Percentiles rank a stretch among this genome's conserved stretches.
Evolutionary conservation across 345 rosid genomes (phyloP).

Genomic region (Citrus medica): DNA sequence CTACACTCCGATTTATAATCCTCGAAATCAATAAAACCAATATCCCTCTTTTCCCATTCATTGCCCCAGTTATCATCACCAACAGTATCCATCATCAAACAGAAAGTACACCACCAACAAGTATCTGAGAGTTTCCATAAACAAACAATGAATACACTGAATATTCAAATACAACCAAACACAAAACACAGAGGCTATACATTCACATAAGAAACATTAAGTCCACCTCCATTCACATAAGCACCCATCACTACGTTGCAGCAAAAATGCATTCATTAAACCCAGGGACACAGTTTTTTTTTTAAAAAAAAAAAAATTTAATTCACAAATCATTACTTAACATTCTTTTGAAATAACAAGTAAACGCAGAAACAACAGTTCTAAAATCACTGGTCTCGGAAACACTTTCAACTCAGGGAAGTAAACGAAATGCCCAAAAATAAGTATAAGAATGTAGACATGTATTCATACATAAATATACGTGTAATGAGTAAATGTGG

Average conservation of each 20-base stretch:
- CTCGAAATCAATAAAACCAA: conserved; percentile 67
- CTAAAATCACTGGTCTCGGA: no score
- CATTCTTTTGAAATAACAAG: neutral
- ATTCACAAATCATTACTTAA: neutral
- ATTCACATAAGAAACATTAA: neutral
- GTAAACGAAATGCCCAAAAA: neutral
- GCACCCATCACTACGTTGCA: neutral
- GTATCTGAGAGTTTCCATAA: neutral
- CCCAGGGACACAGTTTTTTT: neutral
- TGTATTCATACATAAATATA: neutral
- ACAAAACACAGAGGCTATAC: neutral
- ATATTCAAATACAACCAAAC: neutral
- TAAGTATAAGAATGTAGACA: neutral
- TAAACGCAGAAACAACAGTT: neutral
- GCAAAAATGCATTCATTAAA: neutral
- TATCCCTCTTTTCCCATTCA: conserved; percentile 72
- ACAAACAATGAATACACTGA: neutral
- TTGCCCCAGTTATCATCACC: conserved; percentile 55
- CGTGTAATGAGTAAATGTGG: neutral
- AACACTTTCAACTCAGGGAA: neutral
- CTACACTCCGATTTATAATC: conserved; percentile 46
- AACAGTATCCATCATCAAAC: conserved; percentile 40
- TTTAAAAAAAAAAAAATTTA: no score
- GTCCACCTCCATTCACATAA: neutral
- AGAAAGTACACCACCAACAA: neutral